Base-by-base conservation (phyloP, 176 grass and related monocot species). In the Carex cristatella region DNA sequence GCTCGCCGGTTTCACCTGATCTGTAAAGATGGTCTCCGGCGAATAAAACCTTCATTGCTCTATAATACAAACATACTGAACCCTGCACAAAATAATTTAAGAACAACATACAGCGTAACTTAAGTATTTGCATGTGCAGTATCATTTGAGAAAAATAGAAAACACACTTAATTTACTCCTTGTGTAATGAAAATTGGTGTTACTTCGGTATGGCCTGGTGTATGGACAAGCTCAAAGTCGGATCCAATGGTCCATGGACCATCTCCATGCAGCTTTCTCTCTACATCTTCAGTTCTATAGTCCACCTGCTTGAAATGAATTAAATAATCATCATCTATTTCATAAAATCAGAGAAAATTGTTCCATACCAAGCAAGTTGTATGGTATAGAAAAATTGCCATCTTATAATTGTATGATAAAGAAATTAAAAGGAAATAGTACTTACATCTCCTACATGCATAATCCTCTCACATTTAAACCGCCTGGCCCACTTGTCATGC, bases 131-230 rank as follows among this genome's bases (percentile, higher is more conserved):
- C 40, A 71, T 1, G 38, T 46, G 7, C 23, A 5, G 23, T 53
- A 76, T 53, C 30, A 30, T 76, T 76, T 54, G 7, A 54, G 19
- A 76, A 76, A 11, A 49, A 1, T 40, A 40, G 38, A 40, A 16
- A 32, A 14, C 32, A 0, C 44, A 42, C 35, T 13, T 3, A 75
- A 31, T 54, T 75, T 8, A 7, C 44, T 75, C n/a, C 6, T 49
- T 9, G 3, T 54, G 44, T 14, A 13, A 55, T 65, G 31, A 70
- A n/a, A 5, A 73, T 23, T 67, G 58, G 48, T 90, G 79, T 94
- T 93, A 97, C 91, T 81, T 84, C 12, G n/a, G 92, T 94, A 86
- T 97, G 95, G 62, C 91, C 95, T 87, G 95, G 92, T 19, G 94
- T 94, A 81, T 94, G 48, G 58, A 94, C 89, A 83, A 94, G 87